Evolutionary conservation across 495 filamentous ascomycete species (phyloP), one percentile per base, ranked within the genome.

Genomic region (Penicillium simplicissimum): DNA sequence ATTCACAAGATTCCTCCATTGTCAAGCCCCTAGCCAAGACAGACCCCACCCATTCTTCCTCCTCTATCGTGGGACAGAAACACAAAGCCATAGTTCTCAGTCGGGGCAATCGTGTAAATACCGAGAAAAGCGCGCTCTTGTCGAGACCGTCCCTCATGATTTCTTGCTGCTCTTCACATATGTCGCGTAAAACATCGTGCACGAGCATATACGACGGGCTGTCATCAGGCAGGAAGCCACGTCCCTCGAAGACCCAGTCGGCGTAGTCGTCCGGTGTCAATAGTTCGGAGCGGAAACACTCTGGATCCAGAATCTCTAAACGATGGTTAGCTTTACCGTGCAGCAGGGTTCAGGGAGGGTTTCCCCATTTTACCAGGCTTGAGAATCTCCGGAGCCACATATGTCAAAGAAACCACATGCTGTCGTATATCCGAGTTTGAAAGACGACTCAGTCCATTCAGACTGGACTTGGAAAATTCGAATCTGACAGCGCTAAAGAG

Each of bases 1-100:
- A 57, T 45, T 57, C 54, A 45, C 54, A 42, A 1, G 54, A 57
- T 3, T 43, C 54, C 40, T 57, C 54, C 36, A 25, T 57, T 28
- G 54, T 57, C 25, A 57, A 57, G 8, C 54, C 54, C 13, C 54
- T 37, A 19, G 54, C 35, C 54, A 57, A 19, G 14, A 57, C 54
- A 33, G 54, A 42, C 13, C 36, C 52, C 8, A 59, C 19, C 57
- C 57, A 59, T 17, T 52, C 36, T 33, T 52, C 57, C 28, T 59
- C 37, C 19, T 43, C 57, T 34, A 59, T 31, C 23, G 57, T 59
- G 11, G 25, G 57, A 31, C 57, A 52, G 10, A 51, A 59, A 3
- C 33, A 38, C 14, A 59, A 7, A n/a, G 8, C 13, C 36, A 59
- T 15, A 5, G 36, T 21, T 37, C n/a, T n/a, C 5, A 52, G 13